A percentile compares a stretch with the other conserved stretches of the same genome.
Conservation (phyloP, 176 grass and related monocot species). For the Phoenix dactylifera region DNA sequence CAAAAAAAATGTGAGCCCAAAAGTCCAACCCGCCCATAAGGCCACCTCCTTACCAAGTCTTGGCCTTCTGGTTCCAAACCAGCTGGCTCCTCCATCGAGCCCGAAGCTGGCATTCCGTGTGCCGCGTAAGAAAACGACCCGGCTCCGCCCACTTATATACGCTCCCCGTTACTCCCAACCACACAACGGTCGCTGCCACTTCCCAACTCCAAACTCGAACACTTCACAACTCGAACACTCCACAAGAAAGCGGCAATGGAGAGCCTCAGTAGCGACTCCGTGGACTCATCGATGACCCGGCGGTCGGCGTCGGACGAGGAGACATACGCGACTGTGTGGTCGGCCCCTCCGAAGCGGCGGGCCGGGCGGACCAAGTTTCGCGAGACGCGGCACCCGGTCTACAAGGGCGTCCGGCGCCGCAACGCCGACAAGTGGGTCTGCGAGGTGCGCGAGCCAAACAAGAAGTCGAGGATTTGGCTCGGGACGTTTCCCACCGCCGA, state of each 20-base stretch:
- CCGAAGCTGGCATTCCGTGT: too few relatives aligned
- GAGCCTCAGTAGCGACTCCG: conserved; percentile 29
- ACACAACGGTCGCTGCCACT: too few relatives aligned
- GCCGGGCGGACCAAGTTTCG: conserved; percentile 92
- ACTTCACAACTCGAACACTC: too few relatives aligned
- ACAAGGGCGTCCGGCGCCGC: conserved; percentile 74
- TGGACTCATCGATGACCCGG: conserved; percentile 21
- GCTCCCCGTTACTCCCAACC: too few relatives aligned
- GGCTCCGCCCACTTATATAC: too few relatives aligned
- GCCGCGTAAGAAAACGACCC: too few relatives aligned
- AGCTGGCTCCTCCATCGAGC: too few relatives aligned
- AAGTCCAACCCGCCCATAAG: too few relatives aligned
- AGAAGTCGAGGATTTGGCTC: conserved; percentile 84
- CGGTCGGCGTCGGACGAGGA: conserved; percentile 16
- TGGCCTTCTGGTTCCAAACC: too few relatives aligned
- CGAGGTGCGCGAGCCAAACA: conserved; percentile 85
- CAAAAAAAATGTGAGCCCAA: too few relatives aligned
- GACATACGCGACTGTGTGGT: conserved; percentile 72
- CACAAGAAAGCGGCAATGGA: conserved; percentile 13
- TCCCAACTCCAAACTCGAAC: too few relatives aligned
- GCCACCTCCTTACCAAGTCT: too few relatives aligned
- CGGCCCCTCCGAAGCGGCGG: conserved; percentile 62
- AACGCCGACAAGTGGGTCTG: conserved; percentile 91
- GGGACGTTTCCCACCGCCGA: conserved; percentile 84
- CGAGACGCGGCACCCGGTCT: conserved; percentile 86